Conservation (phyloP, 129 eudicot species). For the Lonicera japonica region DNA sequence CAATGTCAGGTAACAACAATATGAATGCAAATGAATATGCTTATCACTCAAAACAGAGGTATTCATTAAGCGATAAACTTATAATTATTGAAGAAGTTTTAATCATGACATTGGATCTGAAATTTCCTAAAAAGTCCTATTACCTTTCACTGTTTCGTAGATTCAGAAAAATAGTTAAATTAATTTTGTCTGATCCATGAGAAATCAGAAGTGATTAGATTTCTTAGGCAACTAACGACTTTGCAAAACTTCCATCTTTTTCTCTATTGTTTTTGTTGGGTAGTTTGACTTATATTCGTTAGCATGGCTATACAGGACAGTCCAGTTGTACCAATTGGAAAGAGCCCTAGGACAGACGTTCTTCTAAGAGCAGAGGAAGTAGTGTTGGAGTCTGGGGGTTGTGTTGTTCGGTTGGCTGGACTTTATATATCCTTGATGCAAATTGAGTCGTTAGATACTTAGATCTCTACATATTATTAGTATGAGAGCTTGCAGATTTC, state of each 20-base stretch:
- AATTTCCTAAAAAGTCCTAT: background rate
- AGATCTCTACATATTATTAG: background rate
- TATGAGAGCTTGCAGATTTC: slow-evolving; percentile 1
- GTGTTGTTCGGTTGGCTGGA: slow-evolving; percentile 92
- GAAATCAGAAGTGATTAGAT: background rate
- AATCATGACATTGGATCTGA: background rate
- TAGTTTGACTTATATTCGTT: slow-evolving; percentile 8
- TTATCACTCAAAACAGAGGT: too few species aligned
- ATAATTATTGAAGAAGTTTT: too few species aligned
- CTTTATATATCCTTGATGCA: slow-evolving; percentile 84
- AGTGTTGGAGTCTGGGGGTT: slow-evolving; percentile 71
- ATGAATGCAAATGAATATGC: too few species aligned
- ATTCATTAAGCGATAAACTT: too few species aligned
- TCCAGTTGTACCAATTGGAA: slow-evolving; percentile 87
- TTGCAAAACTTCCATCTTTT: background rate
- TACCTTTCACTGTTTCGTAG: background rate
- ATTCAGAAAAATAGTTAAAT: background rate
- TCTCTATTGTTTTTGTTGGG: background rate
- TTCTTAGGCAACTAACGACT: background rate
- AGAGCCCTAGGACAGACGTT: slow-evolving; percentile 87
- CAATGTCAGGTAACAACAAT: too few species aligned
- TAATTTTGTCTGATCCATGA: background rate
- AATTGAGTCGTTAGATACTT: background rate
- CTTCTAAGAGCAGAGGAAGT: slow-evolving; percentile 81
- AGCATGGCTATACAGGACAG: slow-evolving; percentile 46